Base-by-base conservation (phyloP, 1,139 yeast genomes). In the Saccharomyces pastorianus region DNA sequence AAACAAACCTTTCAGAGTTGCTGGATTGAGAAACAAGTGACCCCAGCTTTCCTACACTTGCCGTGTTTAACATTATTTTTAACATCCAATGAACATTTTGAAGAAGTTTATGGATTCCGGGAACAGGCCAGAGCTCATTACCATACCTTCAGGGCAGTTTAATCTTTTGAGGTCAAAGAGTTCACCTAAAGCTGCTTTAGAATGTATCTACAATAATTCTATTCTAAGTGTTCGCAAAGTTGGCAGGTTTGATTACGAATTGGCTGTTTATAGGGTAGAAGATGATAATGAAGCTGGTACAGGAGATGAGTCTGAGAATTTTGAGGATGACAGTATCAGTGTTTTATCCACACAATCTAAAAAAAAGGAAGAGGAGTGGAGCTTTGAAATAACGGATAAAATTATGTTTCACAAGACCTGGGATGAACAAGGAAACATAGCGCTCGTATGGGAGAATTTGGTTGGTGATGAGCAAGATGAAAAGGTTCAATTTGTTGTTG, bases 141-240 rank as follows among this genome's bases (percentile, higher is more conserved):
- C 80, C 64, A 78, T 93, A 51, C 89, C 96, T 1, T 79, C 85
- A 1, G 99, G 98, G 6, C 85, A 84, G 69, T 76, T 93, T 53
- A 87, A 78, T 65, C 75, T 91, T 50, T 78, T 87, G 28, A 76
- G 98, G 51, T 77, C 87, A 3, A 88, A 88, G 7, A 78, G 77
- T n/a, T 86, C 96, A 6, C 96, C 96, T 13, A 88, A 88, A 67
- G 93, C 96, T 3, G 90, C 84, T 28, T 76, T 84, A 47, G 97
- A 93, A 69, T 90, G 96, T 68, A 76, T 93, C 47, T 85, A 81
- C 68, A 85, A 82, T 58, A 96, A 89, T 63, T 93, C 96, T 0
- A 82, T 81, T 52, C 83, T 91, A 17, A 74, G 83, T 1, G 82
- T 93, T 51, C 77, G 90, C 49, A 81, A 80, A 57, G 76, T 86